Evolutionary conservation across 83 land plant genomes (phyloP).

Genomic region (Isoetes engelmannii): DNA sequence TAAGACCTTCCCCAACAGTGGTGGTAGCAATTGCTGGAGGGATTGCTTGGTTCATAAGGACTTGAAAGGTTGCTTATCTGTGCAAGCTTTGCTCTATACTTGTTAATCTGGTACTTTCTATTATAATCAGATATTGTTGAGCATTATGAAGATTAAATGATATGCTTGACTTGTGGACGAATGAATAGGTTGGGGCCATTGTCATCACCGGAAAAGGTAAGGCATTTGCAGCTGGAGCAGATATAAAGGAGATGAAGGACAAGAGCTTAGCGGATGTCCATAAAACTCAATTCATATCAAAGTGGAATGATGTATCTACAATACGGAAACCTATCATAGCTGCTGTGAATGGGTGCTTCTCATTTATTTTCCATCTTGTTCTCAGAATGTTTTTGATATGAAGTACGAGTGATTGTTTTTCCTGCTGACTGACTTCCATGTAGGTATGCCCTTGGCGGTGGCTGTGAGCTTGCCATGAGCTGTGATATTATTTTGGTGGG

Average conservation of each 20-base stretch:
- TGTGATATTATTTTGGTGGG: slow-evolving; percentile 39
- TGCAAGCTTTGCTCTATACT: no score
- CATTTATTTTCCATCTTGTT: not conserved
- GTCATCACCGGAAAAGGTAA: slow-evolving; percentile 39
- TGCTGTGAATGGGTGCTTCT: slow-evolving; percentile 38
- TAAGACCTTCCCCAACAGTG: no score
- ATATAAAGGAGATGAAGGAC: slow-evolving; percentile 41
- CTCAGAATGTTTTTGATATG: not conserved
- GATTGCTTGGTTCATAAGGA: no score
- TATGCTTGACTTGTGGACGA: no score
- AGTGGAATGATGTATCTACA: slow-evolving; percentile 30
- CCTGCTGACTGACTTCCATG: not conserved
- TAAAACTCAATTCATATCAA: slow-evolving; percentile 15
- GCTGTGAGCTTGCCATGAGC: slow-evolving; percentile 38
- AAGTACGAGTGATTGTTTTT: no score
- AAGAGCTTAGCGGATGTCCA: slow-evolving; percentile 26
- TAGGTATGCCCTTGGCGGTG: slow-evolving; percentile 43
- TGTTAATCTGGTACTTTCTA: no score
- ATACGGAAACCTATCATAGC: slow-evolving; percentile 37
- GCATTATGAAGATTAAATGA: no score
- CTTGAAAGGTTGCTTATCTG: no score
- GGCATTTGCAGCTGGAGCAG: slow-evolving; percentile 40
- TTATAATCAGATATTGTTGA: no score
- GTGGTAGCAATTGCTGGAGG: no score
- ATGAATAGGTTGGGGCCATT: slow-evolving; percentile 33